These are phyloP conservation scores for Apocynum venetum DNA, from an alignment of 257 asterid genomes.

Conservation along the genomic window DNA sequence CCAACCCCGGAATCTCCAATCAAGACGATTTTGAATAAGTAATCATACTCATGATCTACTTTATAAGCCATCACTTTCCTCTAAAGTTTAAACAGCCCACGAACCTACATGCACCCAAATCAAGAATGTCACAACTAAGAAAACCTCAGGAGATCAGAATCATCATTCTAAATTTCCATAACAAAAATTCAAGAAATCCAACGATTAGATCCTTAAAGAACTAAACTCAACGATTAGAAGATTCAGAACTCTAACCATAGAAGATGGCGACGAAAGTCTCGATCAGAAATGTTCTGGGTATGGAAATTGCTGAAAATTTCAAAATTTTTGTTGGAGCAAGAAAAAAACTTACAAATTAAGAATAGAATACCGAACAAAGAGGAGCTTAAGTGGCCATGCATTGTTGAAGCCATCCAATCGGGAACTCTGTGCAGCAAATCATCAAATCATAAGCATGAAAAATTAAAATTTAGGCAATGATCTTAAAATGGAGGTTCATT, in stretches of 20 bases:
- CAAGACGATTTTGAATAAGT: conserved; percentile 39
- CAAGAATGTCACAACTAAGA: background rate
- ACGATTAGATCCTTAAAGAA: too few relatives aligned
- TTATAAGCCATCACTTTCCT: conserved; percentile 34
- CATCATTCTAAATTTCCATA: background rate
- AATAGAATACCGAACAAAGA: conserved; percentile 19
- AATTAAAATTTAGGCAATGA: background rate
- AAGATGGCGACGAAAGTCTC: background rate
- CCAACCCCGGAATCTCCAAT: conserved; percentile 53
- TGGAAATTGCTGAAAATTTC: background rate
- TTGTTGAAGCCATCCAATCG: conserved; percentile 2
- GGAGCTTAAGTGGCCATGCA: conserved; percentile 27
- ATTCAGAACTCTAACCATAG: conserved; percentile 7
- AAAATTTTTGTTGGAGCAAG: conserved; percentile 1
- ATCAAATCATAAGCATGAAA: background rate
- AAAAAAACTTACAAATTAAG: conserved; percentile 6
- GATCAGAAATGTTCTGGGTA: background rate
- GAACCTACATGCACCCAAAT: conserved; percentile 16
- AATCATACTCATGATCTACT: conserved; percentile 46
- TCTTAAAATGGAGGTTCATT: too few relatives aligned
- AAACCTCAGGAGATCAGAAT: background rate
- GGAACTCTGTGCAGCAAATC: background rate
- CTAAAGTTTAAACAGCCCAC: conserved; percentile 5
- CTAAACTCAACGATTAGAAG: too few relatives aligned
- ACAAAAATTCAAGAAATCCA: too few relatives aligned